Percentiles rank a stretch among this genome's conserved stretches.
phyloP scores from a whole-genome alignment of 2,329 filamentous ascomycete genomes.

The Thielaviopsis punctulata region DNA sequence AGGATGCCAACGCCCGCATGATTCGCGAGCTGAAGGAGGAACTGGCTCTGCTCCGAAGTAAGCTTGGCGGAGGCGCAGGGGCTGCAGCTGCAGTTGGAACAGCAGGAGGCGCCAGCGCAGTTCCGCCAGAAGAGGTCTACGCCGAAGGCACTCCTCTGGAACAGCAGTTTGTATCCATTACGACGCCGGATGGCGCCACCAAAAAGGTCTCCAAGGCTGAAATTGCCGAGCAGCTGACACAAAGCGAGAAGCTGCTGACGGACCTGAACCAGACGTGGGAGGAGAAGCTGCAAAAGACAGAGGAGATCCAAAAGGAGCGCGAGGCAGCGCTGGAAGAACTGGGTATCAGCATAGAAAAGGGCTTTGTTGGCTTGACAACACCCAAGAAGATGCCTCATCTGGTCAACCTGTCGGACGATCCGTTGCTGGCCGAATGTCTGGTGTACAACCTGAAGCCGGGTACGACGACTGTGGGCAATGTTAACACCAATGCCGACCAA shows the following conservation, averaged over 20 bases:
- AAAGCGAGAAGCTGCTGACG: constrained; percentile 88
- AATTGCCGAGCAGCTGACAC: constrained; percentile 87
- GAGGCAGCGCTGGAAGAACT: constrained; percentile 90
- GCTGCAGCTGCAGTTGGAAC: constrained; percentile 24
- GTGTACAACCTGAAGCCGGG: constrained; percentile 98
- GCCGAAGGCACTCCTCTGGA: constrained; percentile 83
- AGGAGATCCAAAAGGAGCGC: constrained; percentile 93
- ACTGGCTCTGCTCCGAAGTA: constrained; percentile 66
- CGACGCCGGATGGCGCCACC: constrained; percentile 62
- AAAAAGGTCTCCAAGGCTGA: constrained; percentile 98
- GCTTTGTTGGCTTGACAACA: constrained; percentile 84
- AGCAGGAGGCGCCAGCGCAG: constrained; percentile 27
- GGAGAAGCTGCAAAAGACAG: constrained; percentile 84
- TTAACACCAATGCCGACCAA: constrained; percentile 58
- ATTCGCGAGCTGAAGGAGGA: constrained; percentile 96
- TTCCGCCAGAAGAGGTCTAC: constrained; percentile 64
- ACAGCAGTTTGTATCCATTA: constrained; percentile 91
- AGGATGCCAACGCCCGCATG: constrained; percentile 97
- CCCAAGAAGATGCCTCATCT: constrained; percentile 99
- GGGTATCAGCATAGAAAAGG: constrained; percentile 97
- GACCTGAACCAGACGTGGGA: constrained; percentile 99
- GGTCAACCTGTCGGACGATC: constrained; percentile 92
- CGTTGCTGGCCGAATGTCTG: constrained; percentile 82
- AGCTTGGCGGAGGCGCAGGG: constrained; percentile 48
- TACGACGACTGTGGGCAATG: constrained; percentile 83